These are phyloP conservation scores for Crithidia thermophila DNA, from an alignment of 208 protist genomes.

Conservation along the genomic window DNA sequence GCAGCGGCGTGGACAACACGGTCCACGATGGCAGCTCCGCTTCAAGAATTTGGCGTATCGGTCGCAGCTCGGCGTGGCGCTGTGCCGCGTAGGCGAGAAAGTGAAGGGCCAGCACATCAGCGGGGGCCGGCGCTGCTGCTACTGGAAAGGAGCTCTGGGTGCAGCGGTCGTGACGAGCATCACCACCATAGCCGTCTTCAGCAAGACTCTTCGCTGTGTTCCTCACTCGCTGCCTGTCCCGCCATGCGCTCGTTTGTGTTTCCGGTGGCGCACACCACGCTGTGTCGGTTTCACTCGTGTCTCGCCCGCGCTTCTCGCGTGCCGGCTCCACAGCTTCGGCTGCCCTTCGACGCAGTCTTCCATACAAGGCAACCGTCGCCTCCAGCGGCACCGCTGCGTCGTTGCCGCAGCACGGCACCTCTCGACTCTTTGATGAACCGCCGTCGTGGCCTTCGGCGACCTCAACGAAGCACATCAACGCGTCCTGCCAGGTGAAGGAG, in stretches of 20 bases:
- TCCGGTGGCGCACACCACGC: too few species aligned
- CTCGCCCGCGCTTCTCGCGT: too few species aligned
- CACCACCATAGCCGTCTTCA: too few species aligned
- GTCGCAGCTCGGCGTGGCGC: constrained; percentile 1
- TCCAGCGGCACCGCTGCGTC: constrained; percentile 5
- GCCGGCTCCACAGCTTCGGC: too few species aligned
- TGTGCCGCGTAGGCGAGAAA: constrained; percentile 9
- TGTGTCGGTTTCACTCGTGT: too few species aligned
- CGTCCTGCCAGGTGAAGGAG: constrained; percentile 18
- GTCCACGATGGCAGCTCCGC: too few species aligned
- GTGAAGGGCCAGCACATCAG: background rate
- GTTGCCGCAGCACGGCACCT: background rate
- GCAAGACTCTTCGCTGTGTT: too few species aligned
- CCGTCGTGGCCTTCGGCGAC: background rate
- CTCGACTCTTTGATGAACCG: background rate
- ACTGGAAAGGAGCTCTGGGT: background rate
- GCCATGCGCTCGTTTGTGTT: too few species aligned
- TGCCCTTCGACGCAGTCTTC: background rate
- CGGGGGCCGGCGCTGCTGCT: background rate
- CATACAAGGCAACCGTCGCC: constrained; percentile 23
- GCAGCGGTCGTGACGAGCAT: background rate
- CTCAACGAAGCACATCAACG: constrained; percentile 19
- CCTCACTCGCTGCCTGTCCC: too few species aligned
- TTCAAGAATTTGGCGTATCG: background rate
- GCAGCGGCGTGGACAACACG: too few species aligned